Evolutionary conservation across 2,329 filamentous ascomycete species (phyloP).

Genomic region (Ophidiomyces ophidiicola): DNA sequence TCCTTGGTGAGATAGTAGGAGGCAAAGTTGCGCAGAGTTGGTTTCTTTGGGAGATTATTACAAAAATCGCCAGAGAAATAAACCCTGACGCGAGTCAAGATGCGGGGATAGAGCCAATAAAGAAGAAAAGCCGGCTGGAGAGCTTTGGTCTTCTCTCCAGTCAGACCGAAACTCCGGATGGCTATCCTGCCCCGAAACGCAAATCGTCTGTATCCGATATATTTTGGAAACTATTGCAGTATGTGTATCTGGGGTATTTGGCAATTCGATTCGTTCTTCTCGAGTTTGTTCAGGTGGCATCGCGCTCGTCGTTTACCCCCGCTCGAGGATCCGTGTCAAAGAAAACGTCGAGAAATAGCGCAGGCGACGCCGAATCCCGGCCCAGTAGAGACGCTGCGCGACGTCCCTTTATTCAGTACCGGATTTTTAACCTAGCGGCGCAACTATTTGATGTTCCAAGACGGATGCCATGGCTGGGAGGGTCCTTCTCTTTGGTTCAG

Average conservation of each 20-base stretch:
- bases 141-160: constrained; percentile 44
- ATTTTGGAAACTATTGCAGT: constrained; percentile 44
- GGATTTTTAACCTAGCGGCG: constrained; percentile 60
- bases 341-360: constrained; percentile 18
- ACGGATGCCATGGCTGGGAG: constrained; percentile 85
- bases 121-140: constrained; percentile 37
- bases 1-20: constrained; percentile 69
- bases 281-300: constrained; percentile 55
- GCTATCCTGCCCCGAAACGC: constrained; percentile 20
- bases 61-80: constrained; percentile 51
- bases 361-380: constrained; percentile 25
- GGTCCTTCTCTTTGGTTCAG: constrained; percentile 62
- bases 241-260: constrained; percentile 43
- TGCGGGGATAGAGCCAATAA: constrained; percentile 24
- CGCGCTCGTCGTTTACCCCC: constrained; percentile 19
- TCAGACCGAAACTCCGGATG: constrained; percentile 19
- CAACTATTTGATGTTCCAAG: constrained; percentile 59
- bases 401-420: constrained; percentile 62
- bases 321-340: constrained; percentile 17
- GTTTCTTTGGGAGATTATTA: constrained; percentile 75
- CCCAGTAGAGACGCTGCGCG: constrained; percentile 22
- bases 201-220: constrained; percentile 29
- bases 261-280: constrained; percentile 53
- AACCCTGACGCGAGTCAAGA: constrained; percentile 18
- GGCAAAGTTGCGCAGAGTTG: constrained; percentile 75